Evolutionary conservation across 352 stramenopile genomes (phyloP).

Genomic region (Peronospora destructor): DNA sequence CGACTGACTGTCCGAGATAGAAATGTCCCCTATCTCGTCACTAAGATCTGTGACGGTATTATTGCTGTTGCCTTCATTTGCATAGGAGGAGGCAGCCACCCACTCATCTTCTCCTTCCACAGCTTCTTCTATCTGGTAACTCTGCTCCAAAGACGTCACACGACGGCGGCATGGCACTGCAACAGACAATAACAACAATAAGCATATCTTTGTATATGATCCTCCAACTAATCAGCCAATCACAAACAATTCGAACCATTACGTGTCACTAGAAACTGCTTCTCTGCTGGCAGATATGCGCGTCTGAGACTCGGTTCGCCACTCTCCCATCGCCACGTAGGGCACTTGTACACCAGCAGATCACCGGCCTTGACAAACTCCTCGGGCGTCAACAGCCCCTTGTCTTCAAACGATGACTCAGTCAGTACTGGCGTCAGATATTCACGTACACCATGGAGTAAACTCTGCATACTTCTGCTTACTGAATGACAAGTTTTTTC

Average conservation of each 20-base stretch:
- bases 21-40: conserved; percentile 58
- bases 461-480: conserved; percentile 46
- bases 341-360: conserved; percentile 94
- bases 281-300: conserved; percentile 71
- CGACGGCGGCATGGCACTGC: conserved; percentile 83
- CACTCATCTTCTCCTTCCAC: conserved; percentile 87
- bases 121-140: conserved; percentile 59
- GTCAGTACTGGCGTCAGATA: conserved; percentile 88
- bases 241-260: conserved; percentile 31
- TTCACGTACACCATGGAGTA: conserved; percentile 79
- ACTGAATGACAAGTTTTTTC: no score
- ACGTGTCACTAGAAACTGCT: conserved; percentile 85
- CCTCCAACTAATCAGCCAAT: background rate
- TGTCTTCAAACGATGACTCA: conserved; percentile 89
- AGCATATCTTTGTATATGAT: background rate
- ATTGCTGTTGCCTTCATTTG: conserved; percentile 23
- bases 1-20: conserved; percentile 30
- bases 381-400: conserved; percentile 93
- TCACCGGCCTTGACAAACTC: conserved; percentile 94
- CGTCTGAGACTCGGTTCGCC: conserved; percentile 51
- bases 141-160: conserved; percentile 68
- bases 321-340: conserved; percentile 92
- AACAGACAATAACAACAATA: background rate
- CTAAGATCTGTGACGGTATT: conserved; percentile 36
- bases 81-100: conserved; percentile 83